Base-by-base conservation (phyloP, 805 yeast species). In the Nakazawaea populi region DNA sequence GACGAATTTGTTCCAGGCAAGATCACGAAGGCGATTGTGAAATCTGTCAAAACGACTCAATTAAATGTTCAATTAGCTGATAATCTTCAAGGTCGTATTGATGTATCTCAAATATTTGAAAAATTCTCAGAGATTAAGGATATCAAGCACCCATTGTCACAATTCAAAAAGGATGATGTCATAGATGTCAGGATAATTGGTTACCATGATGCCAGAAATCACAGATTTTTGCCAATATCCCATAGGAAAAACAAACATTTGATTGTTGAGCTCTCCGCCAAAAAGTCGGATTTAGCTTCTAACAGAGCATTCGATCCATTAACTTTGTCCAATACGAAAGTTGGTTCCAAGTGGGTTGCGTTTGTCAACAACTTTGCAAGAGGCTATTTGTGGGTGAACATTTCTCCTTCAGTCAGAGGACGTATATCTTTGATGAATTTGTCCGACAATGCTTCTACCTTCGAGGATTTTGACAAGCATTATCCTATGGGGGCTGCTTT, bases 11-110 rank as follows among this genome's bases (percentile, higher is more conserved):
- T 68, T 5, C 75, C 83, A 14, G 96, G 96, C 44, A 76, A 70
- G 41, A 53, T 75, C 27, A 82, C 90, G 7, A 75, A 77, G 54
- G 92, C 85, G 39, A 61, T 63, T 14, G 68, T 91, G 50, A 82
- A 76, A 46, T 70, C 83, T 1, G 76, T 87, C 37, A 87, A 86
- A 62, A 80, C 78, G 34, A 80, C 88, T 5, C 94, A 88, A 68
- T 70, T 91, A 57, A 83, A 83, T 58, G 86, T 91, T 18, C 77
- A 77, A 46, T 71, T 90, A 44, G 90, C 94, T 48, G 94, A 85
- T 53, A 83, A 86, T 61, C 72, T 82, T 54, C 86, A 80, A 59
- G 97, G 96, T 38, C 79, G 95, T 63, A 68, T 91, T 52, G 96
- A 89, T 58, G 73, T 85, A 14, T 77, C 90, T 14, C 87, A 89